phyloP scores from a whole-genome alignment of 2,329 filamentous ascomycete species.

The Aureobasidium sp. region DNA sequence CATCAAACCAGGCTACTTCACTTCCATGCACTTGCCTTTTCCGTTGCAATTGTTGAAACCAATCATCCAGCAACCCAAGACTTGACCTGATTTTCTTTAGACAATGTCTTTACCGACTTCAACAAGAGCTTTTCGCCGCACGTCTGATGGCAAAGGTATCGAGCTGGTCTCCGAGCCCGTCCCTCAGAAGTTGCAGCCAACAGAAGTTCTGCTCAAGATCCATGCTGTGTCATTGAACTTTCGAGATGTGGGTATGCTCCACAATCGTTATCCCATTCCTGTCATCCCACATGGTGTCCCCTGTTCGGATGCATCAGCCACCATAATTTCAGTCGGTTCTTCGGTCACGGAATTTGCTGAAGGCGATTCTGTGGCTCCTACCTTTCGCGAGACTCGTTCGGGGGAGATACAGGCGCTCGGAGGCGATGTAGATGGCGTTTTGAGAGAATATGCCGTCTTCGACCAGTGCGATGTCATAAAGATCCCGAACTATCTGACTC shows the following conservation, averaged over 20 bases:
- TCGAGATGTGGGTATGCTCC: slow-evolving; percentile 24
- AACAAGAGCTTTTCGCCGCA: slow-evolving; percentile 26
- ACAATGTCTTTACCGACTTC: slow-evolving; percentile 6
- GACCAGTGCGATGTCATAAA: slow-evolving; percentile 30
- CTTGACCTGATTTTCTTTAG: too few relatives aligned
- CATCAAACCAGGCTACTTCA: not conserved
- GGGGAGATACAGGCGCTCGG: slow-evolving; percentile 32
- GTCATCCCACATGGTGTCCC: not conserved
- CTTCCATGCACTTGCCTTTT: not conserved
- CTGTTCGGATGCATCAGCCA: not conserved
- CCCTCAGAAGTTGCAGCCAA: slow-evolving; percentile 10
- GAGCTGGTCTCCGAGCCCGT: slow-evolving; percentile 15
- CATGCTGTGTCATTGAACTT: slow-evolving; percentile 24
- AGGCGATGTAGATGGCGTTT: slow-evolving; percentile 36
- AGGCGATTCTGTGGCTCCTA: slow-evolving; percentile 14
- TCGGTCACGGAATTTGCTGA: not conserved
- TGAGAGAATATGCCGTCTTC: slow-evolving; percentile 33
- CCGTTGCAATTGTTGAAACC: rapidly evolving
- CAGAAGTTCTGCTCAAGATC: slow-evolving; percentile 21
- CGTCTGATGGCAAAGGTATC: slow-evolving; percentile 20
- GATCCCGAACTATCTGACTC: slow-evolving; percentile 29
- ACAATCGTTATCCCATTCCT: slow-evolving; percentile 1
- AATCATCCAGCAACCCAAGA: not conserved
- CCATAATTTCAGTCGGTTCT: not conserved
- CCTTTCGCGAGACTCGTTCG: slow-evolving; percentile 23